Percentiles rank a stretch among this genome's conserved stretches.
Conservation (phyloP, 441 rosid species). For the Mallotus japonicus region DNA sequence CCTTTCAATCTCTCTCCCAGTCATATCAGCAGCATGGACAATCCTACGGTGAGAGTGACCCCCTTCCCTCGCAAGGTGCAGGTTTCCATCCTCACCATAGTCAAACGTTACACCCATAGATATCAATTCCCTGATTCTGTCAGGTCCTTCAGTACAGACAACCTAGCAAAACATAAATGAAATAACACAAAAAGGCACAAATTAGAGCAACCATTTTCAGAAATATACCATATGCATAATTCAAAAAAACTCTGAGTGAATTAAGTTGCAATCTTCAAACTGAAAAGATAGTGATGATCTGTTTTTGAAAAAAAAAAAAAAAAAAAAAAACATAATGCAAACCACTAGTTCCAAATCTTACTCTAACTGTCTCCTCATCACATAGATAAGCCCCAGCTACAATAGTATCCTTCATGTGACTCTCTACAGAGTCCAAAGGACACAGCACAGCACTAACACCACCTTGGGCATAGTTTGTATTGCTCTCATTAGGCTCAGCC, state of each 20-base stretch:
- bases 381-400: slow-evolving; percentile 94
- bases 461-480: slow-evolving; percentile 97
- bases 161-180: slow-evolving; percentile 41
- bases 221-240: slow-evolving; percentile 13
- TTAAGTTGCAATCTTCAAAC: not conserved
- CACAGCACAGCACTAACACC: slow-evolving; percentile 97
- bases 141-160: slow-evolving; percentile 98
- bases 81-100: slow-evolving; percentile 90
- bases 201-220: not conserved
- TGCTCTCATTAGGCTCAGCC: slow-evolving; percentile 96
- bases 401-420: slow-evolving; percentile 94
- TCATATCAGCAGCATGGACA: slow-evolving; percentile 98
- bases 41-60: slow-evolving; percentile 94
- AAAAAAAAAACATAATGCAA: not conserved
- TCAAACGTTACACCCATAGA: slow-evolving; percentile 96
- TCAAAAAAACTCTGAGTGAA: slow-evolving; percentile 15
- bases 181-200: not conserved
- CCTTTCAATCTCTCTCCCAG: slow-evolving; percentile 97
- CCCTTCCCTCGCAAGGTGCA: slow-evolving; percentile 95
- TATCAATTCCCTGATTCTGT: slow-evolving; percentile 80
- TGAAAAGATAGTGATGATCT: not conserved
- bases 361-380: slow-evolving; percentile 91
- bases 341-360: slow-evolving; percentile 38
- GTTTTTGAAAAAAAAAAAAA: not conserved
- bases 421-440: slow-evolving; percentile 92